These are phyloP conservation scores for Irpex sp. DNA, from an alignment of 1,284 basidiomycete genomes.

Conservation along the genomic window DNA sequence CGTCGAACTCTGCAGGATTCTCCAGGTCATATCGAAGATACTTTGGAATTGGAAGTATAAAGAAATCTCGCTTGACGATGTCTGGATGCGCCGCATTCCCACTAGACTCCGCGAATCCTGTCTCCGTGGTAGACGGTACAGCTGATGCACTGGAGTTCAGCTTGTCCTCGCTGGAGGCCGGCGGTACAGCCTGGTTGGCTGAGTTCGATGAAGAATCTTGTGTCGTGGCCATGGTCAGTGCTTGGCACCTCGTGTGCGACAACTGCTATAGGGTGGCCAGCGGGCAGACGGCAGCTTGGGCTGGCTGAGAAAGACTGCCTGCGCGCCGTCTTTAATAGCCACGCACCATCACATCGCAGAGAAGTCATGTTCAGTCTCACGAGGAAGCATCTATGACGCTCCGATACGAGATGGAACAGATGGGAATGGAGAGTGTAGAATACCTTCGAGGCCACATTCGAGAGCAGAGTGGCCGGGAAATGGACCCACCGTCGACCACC, in stretches of 20 bases:
- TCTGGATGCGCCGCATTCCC: not conserved
- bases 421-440: too few relatives aligned
- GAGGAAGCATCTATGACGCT: not conserved
- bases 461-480: too few relatives aligned
- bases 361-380: not conserved
- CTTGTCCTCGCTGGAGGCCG: not conserved
- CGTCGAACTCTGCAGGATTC: slow-evolving; percentile 56
- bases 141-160: not conserved
- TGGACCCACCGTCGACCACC: too few relatives aligned
- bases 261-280: not conserved
- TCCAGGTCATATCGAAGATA: slow-evolving; percentile 57
- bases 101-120: not conserved
- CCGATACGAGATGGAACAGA: not conserved
- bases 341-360: not conserved
- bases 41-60: slow-evolving; percentile 64
- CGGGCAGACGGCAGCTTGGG: not conserved
- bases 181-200: not conserved
- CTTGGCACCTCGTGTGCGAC: not conserved
- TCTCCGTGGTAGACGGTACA: not conserved
- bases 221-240: not conserved
- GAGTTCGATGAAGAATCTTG: not conserved
- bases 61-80: slow-evolving; percentile 40
- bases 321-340: not conserved
- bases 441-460: too few relatives aligned
- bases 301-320: not conserved